Base-by-base conservation (phyloP, 2,329 filamentous ascomycete species). In the Bertia moriformis region DNA sequence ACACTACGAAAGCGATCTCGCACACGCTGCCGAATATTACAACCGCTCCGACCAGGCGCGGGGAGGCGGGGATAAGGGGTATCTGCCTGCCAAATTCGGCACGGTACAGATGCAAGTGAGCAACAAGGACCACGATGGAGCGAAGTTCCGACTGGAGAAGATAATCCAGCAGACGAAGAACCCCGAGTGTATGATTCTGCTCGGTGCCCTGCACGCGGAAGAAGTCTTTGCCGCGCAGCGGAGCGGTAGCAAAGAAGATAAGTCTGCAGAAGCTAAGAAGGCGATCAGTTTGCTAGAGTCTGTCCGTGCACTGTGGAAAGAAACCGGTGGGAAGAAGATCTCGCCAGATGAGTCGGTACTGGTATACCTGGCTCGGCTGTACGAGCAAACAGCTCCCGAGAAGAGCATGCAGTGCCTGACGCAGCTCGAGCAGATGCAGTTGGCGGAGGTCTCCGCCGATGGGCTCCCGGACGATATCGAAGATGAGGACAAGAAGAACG, bases 81-180 rank as follows among this genome's bases (percentile, higher is more conserved):
- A 74, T 50, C 61, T 82, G 35, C 79, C 80, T 3, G 79, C 80
- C 29, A 83, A 83, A 48, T 81, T 84, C 47, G 80, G 79, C 30
- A 65, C 69, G 30, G 77, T 80, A 10, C 80, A 85, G 53, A 69
- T 83, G 49, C 71, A 74, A 46, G 71, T 81, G 19, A 54, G 73
- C 15, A 72, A 71, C 55, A 65, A 69, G 39, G 77, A 83, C 48
- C 67, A 71, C 39, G 75, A 79, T 41, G 77, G 76, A 14, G 79
- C 80, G 20, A 84, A 83, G 47, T 77, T 83, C 53, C 67, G 75
- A 22, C 60, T 85, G 18, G 80, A 85, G 50, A 82, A 81, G 56
- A 76, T 84, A 39, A 63, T 81, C 18, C 74, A 80, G 45, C 67
- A 75, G 42, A 69, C 70, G 4, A 78, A 27, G 14, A 57, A 55